A percentile compares a stretch with the other conserved stretches of the same genome.
phyloP scores from a whole-genome alignment of 768 basidiomycete species.

The Amylocystis lapponica region DNA sequence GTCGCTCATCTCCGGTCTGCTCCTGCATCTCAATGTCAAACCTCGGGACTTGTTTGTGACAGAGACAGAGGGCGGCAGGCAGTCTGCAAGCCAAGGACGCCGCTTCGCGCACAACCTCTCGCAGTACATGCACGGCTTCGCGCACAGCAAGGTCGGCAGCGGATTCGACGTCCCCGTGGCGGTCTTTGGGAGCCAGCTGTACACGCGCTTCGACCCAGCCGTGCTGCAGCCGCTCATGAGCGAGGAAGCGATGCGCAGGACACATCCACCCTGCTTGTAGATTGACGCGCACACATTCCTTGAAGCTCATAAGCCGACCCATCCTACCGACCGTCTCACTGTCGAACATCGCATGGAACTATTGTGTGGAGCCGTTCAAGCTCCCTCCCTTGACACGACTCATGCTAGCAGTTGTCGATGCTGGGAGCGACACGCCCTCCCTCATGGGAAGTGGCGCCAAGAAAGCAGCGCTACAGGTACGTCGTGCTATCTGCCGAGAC shows the following conservation, averaged over 20 bases:
- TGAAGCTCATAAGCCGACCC: no score
- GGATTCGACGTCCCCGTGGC: constrained; percentile 96
- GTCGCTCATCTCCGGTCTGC: constrained; percentile 81
- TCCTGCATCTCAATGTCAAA: constrained; percentile 69
- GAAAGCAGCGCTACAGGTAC: constrained; percentile 53
- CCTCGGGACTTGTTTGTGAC: constrained; percentile 39
- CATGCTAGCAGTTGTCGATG: constrained; percentile 92
- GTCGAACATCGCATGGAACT: constrained; percentile 69
- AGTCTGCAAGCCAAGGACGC: constrained; percentile 35
- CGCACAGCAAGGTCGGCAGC: constrained; percentile 96
- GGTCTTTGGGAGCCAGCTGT: constrained; percentile 91
- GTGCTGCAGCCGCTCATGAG: constrained; percentile 65
- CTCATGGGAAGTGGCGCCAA: constrained; percentile 88
- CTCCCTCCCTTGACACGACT: constrained; percentile 82
- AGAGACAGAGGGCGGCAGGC: constrained; percentile 24
- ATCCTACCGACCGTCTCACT: constrained; percentile 55
- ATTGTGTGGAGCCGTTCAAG: constrained; percentile 58
- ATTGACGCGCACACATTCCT: constrained; percentile 21
- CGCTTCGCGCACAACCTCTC: constrained; percentile 84
- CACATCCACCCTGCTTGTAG: no score
- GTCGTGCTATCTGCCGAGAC: background rate
- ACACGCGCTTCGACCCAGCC: constrained; percentile 77
- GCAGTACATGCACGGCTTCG: constrained; percentile 92
- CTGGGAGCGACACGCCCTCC: constrained; percentile 93
- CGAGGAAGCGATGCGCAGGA: constrained; percentile 43